Evolutionary conservation across 192 early-diverging fungal species (phyloP).

Genomic region (Coemansia sp.): DNA sequence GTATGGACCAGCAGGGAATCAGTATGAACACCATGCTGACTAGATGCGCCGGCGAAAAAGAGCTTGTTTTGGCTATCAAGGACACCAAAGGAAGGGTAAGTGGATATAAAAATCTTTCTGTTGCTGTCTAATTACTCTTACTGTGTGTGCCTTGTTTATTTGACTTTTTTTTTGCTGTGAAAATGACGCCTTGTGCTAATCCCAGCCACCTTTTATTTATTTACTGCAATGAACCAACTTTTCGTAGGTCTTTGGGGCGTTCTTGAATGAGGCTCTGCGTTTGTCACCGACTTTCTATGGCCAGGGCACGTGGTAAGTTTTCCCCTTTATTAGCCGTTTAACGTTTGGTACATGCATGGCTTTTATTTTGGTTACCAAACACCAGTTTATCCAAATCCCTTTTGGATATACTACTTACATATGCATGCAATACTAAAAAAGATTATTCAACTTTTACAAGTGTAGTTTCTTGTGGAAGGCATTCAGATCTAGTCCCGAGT

Average conservation of each 20-base stretch:
- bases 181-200: no score
- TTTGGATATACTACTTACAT: neutral
- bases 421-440: neutral
- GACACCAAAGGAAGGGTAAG: conserved; percentile 52
- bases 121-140: neutral
- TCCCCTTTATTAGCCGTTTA: no score
- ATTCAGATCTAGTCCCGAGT: conserved; percentile 36
- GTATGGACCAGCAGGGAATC: conserved; percentile 91
- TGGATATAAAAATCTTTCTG: no score
- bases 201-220: no score
- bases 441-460: neutral
- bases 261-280: conserved; percentile 62
- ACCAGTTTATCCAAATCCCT: neutral
- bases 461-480: conserved; percentile 74
- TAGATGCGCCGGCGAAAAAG: conserved; percentile 60
- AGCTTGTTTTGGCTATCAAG: conserved; percentile 66
- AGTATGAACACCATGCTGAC: conserved; percentile 79
- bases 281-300: conserved; percentile 69
- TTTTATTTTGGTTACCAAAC: no score
- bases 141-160: neutral
- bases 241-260: conserved; percentile 79
- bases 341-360: no score
- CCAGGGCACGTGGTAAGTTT: conserved; percentile 71
- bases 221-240: no score
- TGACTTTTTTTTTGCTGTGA: no score